Evolutionary conservation across 441 rosid genomes (phyloP).

Genomic region (Adansonia gregorii): DNA sequence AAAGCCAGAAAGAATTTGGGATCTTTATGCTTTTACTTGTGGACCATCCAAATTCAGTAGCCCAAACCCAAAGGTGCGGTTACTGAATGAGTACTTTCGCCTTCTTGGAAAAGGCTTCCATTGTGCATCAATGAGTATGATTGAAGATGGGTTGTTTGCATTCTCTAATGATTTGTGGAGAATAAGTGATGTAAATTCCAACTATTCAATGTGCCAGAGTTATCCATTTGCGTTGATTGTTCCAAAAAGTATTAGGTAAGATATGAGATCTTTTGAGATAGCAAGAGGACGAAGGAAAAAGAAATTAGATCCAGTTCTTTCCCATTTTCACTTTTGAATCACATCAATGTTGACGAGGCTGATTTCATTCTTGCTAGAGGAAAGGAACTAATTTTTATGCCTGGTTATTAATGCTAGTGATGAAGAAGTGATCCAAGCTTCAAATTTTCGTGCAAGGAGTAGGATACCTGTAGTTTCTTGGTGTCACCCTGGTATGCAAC

Average conservation of each 20-base stretch:
- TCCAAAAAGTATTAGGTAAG: slow-evolving; percentile 85
- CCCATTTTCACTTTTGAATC: slow-evolving; percentile 10
- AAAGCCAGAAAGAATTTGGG: slow-evolving; percentile 76
- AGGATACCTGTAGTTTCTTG: slow-evolving; percentile 94
- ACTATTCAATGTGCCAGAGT: slow-evolving; percentile 73
- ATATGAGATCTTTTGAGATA: slow-evolving; percentile 31
- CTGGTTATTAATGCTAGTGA: slow-evolving; percentile 57
- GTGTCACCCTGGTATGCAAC: slow-evolving; percentile 86
- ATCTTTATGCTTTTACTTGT: slow-evolving; percentile 84
- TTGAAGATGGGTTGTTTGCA: slow-evolving; percentile 68
- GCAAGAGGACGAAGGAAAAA: slow-evolving; percentile 23
- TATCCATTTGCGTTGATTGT: slow-evolving; percentile 92
- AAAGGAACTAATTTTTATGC: slow-evolving; percentile 33
- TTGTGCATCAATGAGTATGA: slow-evolving; percentile 69
- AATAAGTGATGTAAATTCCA: slow-evolving; percentile 70
- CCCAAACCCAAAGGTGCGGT: slow-evolving; percentile 75
- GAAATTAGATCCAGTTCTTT: slow-evolving; percentile 1
- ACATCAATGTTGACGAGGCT: background rate
- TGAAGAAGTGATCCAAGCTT: slow-evolving; percentile 86
- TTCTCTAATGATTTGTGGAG: slow-evolving; percentile 90
- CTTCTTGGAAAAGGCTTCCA: slow-evolving; percentile 70
- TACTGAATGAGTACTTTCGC: slow-evolving; percentile 94
- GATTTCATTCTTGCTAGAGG: slow-evolving; percentile 22
- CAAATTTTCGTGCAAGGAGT: slow-evolving; percentile 86
- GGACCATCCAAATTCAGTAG: slow-evolving; percentile 75